Evolutionary conservation across 1,284 basidiomycete species (phyloP).

Genomic region (Ceratobasidium sp.): DNA sequence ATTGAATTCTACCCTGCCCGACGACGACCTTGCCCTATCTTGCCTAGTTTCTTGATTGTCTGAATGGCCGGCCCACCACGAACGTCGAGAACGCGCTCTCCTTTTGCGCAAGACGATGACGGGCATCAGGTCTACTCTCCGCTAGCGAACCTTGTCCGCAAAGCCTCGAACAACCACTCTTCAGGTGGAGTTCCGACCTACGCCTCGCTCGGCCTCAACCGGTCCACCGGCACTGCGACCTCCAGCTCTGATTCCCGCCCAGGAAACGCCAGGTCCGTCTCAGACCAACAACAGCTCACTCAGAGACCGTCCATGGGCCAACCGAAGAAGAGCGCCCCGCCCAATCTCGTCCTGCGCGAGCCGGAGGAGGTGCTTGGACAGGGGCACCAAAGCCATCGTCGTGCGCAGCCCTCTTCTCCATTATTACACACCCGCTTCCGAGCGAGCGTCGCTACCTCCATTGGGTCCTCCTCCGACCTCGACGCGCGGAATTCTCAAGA

Average conservation of each 20-base stretch:
- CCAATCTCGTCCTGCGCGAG: slow-evolving; percentile 27
- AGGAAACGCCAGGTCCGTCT: slow-evolving; percentile 24
- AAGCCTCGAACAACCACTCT: slow-evolving; percentile 23
- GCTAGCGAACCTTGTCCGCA: slow-evolving; percentile 36
- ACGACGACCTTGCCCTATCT: too few species aligned
- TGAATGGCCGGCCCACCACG: slow-evolving; percentile 21
- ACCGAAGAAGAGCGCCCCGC: slow-evolving; percentile 13
- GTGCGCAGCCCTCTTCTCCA: slow-evolving; percentile 61
- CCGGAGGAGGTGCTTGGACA: neutral
- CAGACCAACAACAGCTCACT: neutral
- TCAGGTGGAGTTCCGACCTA: slow-evolving; percentile 25
- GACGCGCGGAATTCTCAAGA: slow-evolving; percentile 36
- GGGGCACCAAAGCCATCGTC: slow-evolving; percentile 23
- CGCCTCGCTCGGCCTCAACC: slow-evolving; percentile 6
- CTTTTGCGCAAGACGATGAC: slow-evolving; percentile 30
- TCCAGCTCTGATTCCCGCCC: slow-evolving; percentile 2
- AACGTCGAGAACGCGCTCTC: slow-evolving; percentile 9
- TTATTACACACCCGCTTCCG: slow-evolving; percentile 72
- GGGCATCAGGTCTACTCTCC: slow-evolving; percentile 25
- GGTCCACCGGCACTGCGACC: neutral
- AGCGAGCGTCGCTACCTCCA: slow-evolving; percentile 47
- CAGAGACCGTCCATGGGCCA: neutral
- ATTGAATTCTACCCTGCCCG: too few species aligned
- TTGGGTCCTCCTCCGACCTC: slow-evolving; percentile 25
- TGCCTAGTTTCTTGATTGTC: too few species aligned